Evolutionary conservation across 2,329 filamentous ascomycete genomes (phyloP), one percentile per base, ranked within the genome.

Genomic region (Pseudopithomyces chartarum): DNA sequence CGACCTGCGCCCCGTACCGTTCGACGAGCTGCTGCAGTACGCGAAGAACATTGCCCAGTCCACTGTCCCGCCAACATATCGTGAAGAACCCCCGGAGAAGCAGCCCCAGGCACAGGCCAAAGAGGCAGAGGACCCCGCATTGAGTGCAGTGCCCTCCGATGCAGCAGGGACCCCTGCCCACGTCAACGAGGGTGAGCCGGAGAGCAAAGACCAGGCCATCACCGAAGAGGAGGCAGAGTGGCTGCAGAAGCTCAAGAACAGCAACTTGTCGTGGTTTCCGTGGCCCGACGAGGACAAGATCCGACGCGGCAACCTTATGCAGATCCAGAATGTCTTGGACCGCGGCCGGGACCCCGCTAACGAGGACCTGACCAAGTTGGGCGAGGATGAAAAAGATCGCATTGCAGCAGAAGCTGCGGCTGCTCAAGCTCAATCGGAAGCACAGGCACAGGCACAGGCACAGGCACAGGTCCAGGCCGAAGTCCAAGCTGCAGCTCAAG

Each of bases 31-130:
- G 0, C 86, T 96, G 20, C 83, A 81, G 59, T 95, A 91, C 72
- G 91, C 91, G 20, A 88, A 89, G 42, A 87, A 88, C 61, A 95
- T 96, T 69, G 90, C 88, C 73, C 90, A 88, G 71, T 92, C 88
- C 62, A 94, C 91, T 0, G 82, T 92, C 12, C 90, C 91, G 0
- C 88, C 88, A 0, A 85, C 85, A 2, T 80, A 76, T 64, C 73
- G 60, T 56, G 68, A 69, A 57, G 70, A 60, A 42, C 58, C 66
- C 8, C 66, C 66, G 36, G 56, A 56, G 6, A 38, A 58, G 45
- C 54, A 59, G 19, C 23, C 47, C 19, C 50, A 46, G 15, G 60
- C 65, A 44, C 64, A 68, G 20, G 64, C 63, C 51, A 64, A 63
- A 36, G 63, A 57, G 43, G 59, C 64, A 29, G 59, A 62, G 15